Evolutionary conservation across 225 moss, liverwort and hornwort genomes (phyloP), one percentile per base, ranked within the genome.

Genomic region (Sphagnum contortum): DNA sequence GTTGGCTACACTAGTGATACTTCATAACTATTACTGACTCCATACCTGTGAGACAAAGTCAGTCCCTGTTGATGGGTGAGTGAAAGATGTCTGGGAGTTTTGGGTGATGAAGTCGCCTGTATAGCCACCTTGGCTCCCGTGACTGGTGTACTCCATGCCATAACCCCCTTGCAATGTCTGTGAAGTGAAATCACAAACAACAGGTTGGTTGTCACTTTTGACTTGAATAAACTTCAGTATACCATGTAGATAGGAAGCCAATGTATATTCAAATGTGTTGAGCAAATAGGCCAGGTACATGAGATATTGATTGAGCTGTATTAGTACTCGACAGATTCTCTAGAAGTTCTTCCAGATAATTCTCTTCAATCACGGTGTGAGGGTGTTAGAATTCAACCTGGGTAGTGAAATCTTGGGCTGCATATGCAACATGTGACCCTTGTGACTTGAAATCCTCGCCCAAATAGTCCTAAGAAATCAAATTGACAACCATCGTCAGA

Each of bases 381-480:
- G 29, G 29, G 29, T 29, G 29, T 29, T 29, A 29, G 29, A 29
- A 29, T 3, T 45, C 5, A 5, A 85, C 84, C 84, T 87, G 86
- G 45, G 86, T 87, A 54, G 86, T 75, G 62, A 82, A 87, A 50
- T 87, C 86, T 2, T 68, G 69, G 45, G 79, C 82, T 57, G 70
- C 69, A 63, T 82, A 87, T 48, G 82, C 82, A 51, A 87, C 86
- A 75, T 87, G 86, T 8, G 86, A 82, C 45, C 86, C 82, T 67
- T 87, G 86, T 29, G 86, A 87, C 56, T 87, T 87, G 69, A 87
- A 87, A 59, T 87, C 86, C 57, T 87, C 86, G 9, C 86, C 82
- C 49, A 87, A 68, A 64, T 80, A 87, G 64, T 87, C 86, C 86
- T 84, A 72, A 45, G 14, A 7, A 59, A 6, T 52, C 0, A 52